Evolutionary conservation across 352 stramenopile species (phyloP), one percentile per base, ranked within the genome.

Genomic region (Pythium myriotylum): DNA sequence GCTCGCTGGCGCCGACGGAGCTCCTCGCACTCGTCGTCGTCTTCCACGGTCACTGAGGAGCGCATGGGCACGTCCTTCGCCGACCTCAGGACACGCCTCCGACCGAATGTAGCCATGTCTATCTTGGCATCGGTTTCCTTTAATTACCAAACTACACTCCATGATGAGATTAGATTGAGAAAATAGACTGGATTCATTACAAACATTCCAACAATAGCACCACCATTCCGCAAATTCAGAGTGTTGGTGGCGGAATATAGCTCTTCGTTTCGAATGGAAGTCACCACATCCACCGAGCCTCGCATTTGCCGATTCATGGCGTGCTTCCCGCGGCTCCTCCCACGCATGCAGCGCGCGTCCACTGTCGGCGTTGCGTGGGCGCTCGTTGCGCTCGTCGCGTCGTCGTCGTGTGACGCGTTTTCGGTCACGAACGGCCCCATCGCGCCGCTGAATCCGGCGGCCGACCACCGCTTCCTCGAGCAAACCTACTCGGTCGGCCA

Each of bases 41-140:
- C 50, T 12, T 57, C 58, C 2, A 23, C 23, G n/a, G n/a, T n/a
- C n/a, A n/a, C n/a, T 10, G 23, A 27, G 16, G 58, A 54, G 17
- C 46, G 16, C 58, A 59, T 65, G 8, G 29, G 20, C 17, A 24
- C 26, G 19, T 22, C 46, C 32, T 4, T 12, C n/a, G n/a, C n/a
- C n/a, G n/a, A n/a, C n/a, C n/a, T n/a, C n/a, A n/a, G n/a, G n/a
- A n/a, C n/a, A n/a, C n/a, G n/a, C n/a, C n/a, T n/a, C n/a, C n/a
- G n/a, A n/a, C n/a, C n/a, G n/a, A 2, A 4, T 61, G 54, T 53
- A 61, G 54, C 54, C 54, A 54, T 62, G 29, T 35, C 54, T 62
- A 62, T 62, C 54, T 62, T 62, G 46, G 54, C 20, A 43, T 23
- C 43, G 6, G 19, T 60, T 23, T 60, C 1, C 40, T 8, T 45